Evolutionary conservation across 2,329 filamentous ascomycete genomes (phyloP), one percentile per base, ranked within the genome.

Genomic region (Trichoderma polysporum): DNA sequence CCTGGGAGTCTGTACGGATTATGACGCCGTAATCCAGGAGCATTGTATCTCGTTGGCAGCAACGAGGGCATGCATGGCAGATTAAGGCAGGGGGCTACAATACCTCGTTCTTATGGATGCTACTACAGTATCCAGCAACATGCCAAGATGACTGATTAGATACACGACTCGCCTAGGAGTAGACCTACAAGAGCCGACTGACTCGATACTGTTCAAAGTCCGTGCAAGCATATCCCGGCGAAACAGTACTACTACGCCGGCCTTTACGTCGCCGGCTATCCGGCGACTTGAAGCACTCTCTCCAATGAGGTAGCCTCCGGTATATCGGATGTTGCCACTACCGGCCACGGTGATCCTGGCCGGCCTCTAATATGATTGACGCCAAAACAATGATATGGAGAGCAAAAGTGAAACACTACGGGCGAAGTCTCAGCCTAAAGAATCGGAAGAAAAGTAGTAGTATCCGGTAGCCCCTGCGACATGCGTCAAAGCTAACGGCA

Each of bases 341-440:
- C 31, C 19, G 31, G 31, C 19, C 22, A 37, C 19, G 17, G 31
- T 3, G 17, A n/a, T 50, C 10, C 15, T 33, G 15, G 31, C 10
- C 31, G 31, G 41, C 10, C 41, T 31, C 22, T 13, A n/a, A n/a
- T n/a, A 17, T 50, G 45, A 15, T 27, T n/a, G 58, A 10, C 27
- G n/a, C 47, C 7, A 41, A 35, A 62, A 62, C 59, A 53, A 53
- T 41, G 47, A 31, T 22, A 27, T 37, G 35, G 35, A 29, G 45
- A 52, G 33, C 58, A 29, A 35, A 61, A 47, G 59, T 53, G 35
- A 62, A 53, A 53, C 59, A 62, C 25, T 22, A 47, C 59, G 27
- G 13, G 25, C 29, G 12, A 17, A n/a, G 47, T 41, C 59, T 62
- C 59, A 53, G 25, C 47, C 41, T n/a, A n/a, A 25, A 53, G 25